phyloP scores from a whole-genome alignment of 2,329 filamentous ascomycete genomes.

The Arthroderma sp. region DNA sequence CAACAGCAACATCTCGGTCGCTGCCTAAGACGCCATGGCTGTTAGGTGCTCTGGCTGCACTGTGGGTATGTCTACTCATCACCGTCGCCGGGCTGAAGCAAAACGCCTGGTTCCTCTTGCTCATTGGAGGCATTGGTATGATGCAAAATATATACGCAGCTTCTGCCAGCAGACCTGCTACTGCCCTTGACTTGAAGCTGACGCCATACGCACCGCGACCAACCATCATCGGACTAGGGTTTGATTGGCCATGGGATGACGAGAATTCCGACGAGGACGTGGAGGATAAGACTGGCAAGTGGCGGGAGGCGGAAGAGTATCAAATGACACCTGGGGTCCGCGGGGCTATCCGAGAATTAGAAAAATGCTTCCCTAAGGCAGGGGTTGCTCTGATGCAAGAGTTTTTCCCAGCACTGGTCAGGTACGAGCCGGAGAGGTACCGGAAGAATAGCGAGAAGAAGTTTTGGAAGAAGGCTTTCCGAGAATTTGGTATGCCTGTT shows the following conservation, averaged over 20 bases:
- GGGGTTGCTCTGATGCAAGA: background rate
- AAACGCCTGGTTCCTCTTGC: slow-evolving; percentile 31
- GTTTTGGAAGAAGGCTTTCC: background rate
- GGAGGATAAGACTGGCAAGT: too few species aligned
- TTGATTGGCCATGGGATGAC: too few species aligned
- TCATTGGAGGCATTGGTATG: slow-evolving; percentile 29
- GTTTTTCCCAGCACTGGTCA: background rate
- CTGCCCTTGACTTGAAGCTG: too few species aligned
- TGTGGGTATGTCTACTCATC: slow-evolving; percentile 32
- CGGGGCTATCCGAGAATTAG: background rate
- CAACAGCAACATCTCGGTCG: background rate
- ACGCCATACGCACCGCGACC: background rate
- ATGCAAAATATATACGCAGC: slow-evolving; percentile 29
- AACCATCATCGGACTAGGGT: background rate
- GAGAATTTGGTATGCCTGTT: too few species aligned
- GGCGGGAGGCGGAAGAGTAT: too few species aligned
- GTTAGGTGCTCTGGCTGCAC: slow-evolving; percentile 13
- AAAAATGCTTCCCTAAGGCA: background rate
- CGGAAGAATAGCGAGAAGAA: background rate
- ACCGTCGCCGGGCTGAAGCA: slow-evolving; percentile 23
- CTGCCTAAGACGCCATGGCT: background rate
- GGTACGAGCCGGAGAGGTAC: background rate
- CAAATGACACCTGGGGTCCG: background rate
- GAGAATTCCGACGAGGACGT: too few species aligned
- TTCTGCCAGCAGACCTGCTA: slow-evolving; percentile 12